phyloP scores from a whole-genome alignment of 2,329 filamentous ascomycete species.

The Ceratocystiopsis sp. region DNA sequence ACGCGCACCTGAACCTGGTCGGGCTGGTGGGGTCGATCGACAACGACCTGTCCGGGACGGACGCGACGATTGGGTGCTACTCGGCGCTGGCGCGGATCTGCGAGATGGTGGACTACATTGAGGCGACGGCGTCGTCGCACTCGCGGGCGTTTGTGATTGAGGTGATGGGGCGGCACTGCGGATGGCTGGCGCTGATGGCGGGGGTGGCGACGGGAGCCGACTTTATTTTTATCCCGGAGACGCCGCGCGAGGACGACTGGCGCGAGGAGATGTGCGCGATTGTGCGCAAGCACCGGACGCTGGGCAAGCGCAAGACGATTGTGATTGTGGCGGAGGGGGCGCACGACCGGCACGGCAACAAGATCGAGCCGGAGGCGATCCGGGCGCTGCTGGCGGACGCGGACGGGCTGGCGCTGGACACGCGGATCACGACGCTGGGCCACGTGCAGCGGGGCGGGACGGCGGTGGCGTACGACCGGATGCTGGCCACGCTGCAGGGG shows the following conservation, averaged over 20 bases:
- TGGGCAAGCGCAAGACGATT: slow-evolving; percentile 94
- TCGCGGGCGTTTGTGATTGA: slow-evolving; percentile 94
- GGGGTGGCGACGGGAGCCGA: slow-evolving; percentile 90
- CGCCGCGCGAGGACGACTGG: slow-evolving; percentile 77
- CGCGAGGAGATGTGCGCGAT: slow-evolving; percentile 71
- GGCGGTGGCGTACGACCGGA: slow-evolving; percentile 85
- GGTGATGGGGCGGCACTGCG: slow-evolving; percentile 96
- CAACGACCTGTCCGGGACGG: slow-evolving; percentile 93
- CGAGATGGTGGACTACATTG: slow-evolving; percentile 90
- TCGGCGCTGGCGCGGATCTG: slow-evolving; percentile 86
- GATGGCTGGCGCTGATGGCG: slow-evolving; percentile 92
- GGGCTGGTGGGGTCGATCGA: slow-evolving; percentile 94
- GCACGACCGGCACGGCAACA: slow-evolving; percentile 66
- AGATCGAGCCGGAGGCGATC: slow-evolving; percentile 66
- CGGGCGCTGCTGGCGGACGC: slow-evolving; percentile 74
- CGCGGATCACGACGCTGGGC: slow-evolving; percentile 82
- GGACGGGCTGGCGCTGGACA: slow-evolving; percentile 63
- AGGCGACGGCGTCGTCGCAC: slow-evolving; percentile 86
- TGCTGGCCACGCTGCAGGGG: slow-evolving; percentile 82
- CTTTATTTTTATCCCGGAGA: slow-evolving; percentile 93
- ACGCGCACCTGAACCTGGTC: slow-evolving; percentile 84
- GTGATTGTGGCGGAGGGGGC: slow-evolving; percentile 96
- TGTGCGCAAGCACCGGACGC: slow-evolving; percentile 62
- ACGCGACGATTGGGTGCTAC: slow-evolving; percentile 94
- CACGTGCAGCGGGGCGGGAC: slow-evolving; percentile 94